phyloP scores from a whole-genome alignment of 164 flowering plant genomes.

The Vitis labrusca region DNA sequence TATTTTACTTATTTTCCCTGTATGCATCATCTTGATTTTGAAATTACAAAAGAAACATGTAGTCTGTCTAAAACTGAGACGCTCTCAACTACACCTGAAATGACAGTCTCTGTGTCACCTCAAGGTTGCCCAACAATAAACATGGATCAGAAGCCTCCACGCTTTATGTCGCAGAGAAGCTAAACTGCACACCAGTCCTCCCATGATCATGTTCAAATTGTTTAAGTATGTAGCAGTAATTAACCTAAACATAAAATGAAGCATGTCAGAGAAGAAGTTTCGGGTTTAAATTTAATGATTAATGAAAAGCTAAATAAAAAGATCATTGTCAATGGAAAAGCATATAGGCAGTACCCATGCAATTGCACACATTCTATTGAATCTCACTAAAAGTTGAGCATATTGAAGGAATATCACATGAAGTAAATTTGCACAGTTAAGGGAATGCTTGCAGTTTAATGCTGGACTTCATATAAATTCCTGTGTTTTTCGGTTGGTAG shows the following conservation, averaged over 20 bases:
- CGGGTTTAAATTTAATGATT: not conserved
- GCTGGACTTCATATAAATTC: no score
- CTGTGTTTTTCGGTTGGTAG: no score
- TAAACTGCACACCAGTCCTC: slow-evolving; percentile 77
- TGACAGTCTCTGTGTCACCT: not conserved
- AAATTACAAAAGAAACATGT: slow-evolving; percentile 4
- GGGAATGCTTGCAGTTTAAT: no score
- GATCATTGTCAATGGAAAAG: no score
- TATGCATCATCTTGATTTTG: slow-evolving; percentile 1
- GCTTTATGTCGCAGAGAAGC: slow-evolving; percentile 62
- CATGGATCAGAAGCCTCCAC: not conserved
- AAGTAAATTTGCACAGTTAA: no score
- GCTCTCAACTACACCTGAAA: not conserved
- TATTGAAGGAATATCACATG: no score
- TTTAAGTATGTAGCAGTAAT: slow-evolving; percentile 78
- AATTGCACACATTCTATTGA: no score
- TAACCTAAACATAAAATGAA: slow-evolving; percentile 50
- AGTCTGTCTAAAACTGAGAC: slow-evolving; percentile 2
- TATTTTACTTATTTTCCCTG: slow-evolving; percentile 16
- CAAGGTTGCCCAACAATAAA: slow-evolving; percentile 7
- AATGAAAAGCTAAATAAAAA: no score
- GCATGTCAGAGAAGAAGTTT: slow-evolving; percentile 2
- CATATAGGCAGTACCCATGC: no score
- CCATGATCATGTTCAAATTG: slow-evolving; percentile 69
- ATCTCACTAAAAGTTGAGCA: no score